Percentiles rank a stretch among this genome's conserved stretches.
These are phyloP conservation scores for Komagataella phaffii DNA, from an alignment of 805 yeast species.

Conservation along the genomic window DNA sequence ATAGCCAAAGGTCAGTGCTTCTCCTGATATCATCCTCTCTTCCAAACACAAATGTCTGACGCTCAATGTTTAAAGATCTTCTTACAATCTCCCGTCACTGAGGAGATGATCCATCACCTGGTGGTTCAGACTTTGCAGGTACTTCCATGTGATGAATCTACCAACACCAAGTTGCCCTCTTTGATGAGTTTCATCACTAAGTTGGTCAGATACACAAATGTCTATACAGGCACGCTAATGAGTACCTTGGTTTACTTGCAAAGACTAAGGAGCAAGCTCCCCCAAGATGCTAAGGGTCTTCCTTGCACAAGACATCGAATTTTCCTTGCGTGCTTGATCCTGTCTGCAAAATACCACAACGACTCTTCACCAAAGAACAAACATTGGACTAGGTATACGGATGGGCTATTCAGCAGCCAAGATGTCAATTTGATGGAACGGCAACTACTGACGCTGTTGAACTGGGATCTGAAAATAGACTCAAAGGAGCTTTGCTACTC, in stretches of 20 bases:
- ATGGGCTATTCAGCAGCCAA: constrained; percentile 50
- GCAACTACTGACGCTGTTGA: constrained; percentile 51
- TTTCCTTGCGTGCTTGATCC: constrained; percentile 58
- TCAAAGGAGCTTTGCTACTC: constrained; percentile 27
- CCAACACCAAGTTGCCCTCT: constrained; percentile 41
- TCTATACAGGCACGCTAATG: constrained; percentile 70
- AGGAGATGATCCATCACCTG: constrained; percentile 59
- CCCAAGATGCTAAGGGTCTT: constrained; percentile 60
- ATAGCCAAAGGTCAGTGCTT: background rate
- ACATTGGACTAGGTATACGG: constrained; percentile 74
- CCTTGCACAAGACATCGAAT: constrained; percentile 75
- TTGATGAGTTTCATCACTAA: constrained; percentile 62
- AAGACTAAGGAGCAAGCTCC: constrained; percentile 44
- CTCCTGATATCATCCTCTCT: background rate
- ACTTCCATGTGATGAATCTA: constrained; percentile 35
- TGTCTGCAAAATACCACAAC: constrained; percentile 63
- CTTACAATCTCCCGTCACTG: constrained; percentile 54
- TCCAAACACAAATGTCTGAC: constrained; percentile 22
- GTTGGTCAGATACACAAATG: constrained; percentile 62
- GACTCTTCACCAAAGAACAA: constrained; percentile 67
- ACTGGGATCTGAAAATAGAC: constrained; percentile 51
- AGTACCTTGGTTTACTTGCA: constrained; percentile 59
- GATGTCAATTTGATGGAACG: constrained; percentile 76
- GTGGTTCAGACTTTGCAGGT: constrained; percentile 57
- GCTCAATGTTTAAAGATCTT: constrained; percentile 45